These are phyloP conservation scores for Termitomyces sp. DNA, from an alignment of 1,284 basidiomycete species.

Conservation along the genomic window DNA sequence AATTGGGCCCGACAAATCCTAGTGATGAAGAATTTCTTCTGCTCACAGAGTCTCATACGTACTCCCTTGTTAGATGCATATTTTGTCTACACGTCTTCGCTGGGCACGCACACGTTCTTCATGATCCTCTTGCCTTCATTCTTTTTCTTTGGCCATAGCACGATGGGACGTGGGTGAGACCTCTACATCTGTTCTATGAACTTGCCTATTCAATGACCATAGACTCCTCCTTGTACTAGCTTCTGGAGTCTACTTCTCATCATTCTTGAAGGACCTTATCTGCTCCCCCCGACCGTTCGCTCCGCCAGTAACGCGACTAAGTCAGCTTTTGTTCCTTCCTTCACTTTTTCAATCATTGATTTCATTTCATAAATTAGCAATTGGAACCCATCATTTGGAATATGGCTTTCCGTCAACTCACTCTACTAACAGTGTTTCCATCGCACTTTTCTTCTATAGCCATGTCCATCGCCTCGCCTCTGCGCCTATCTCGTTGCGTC, in stretches of 20 bases:
- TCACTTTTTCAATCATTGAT: neutral
- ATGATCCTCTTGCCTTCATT: constrained; percentile 83
- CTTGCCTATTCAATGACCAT: neutral
- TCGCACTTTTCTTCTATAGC: constrained; percentile 74
- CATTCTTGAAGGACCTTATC: constrained; percentile 84
- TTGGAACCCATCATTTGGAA: constrained; percentile 81
- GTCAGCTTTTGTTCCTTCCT: constrained; percentile 44
- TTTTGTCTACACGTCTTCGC: constrained; percentile 86
- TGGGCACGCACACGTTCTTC: constrained; percentile 95
- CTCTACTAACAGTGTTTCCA: constrained; percentile 86
- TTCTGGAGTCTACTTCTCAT: constrained; percentile 80
- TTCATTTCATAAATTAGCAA: constrained; percentile 43
- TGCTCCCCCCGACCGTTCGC: constrained; percentile 90
- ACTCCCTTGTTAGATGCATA: constrained; percentile 76
- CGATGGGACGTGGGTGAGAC: constrained; percentile 70
- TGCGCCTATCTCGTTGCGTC: constrained; percentile 15
- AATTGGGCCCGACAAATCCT: neutral
- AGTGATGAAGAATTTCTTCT: neutral
- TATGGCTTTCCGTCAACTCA: constrained; percentile 98
- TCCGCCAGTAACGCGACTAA: constrained; percentile 85
- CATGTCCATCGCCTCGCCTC: constrained; percentile 49
- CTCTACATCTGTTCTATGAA: neutral
- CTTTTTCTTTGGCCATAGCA: constrained; percentile 82
- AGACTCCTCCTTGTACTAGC: constrained; percentile 74
- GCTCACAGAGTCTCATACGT: constrained; percentile 48